phyloP scores from a whole-genome alignment of 768 basidiomycete genomes.

The Russula compacta region DNA sequence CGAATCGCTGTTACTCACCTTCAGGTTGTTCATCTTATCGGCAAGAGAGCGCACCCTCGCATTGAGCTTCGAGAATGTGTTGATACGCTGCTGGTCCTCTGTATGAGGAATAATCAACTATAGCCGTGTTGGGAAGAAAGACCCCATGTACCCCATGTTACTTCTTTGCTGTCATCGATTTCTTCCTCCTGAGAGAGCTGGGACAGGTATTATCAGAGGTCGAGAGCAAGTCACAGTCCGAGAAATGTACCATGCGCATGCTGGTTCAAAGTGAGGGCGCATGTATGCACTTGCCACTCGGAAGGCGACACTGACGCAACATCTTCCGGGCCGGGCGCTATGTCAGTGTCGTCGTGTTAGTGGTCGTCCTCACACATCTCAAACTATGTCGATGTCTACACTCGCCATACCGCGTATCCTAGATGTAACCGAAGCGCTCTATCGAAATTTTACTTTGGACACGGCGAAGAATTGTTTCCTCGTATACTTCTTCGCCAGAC shows the following conservation, averaged over 20 bases:
- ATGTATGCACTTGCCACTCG: not conserved
- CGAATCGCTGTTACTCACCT: constrained; percentile 39
- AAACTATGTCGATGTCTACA: constrained; percentile 6
- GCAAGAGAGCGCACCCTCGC: constrained; percentile 63
- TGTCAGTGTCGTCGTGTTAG: not conserved
- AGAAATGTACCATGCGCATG: constrained; percentile 46
- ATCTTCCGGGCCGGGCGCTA: not conserved
- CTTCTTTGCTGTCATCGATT: constrained; percentile 62
- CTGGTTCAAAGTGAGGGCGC: constrained; percentile 21
- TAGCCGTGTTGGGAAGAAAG: not conserved
- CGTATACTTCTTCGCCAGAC: constrained; percentile 46
- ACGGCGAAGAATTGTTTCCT: constrained; percentile 48
- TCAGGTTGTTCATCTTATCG: constrained; percentile 61
- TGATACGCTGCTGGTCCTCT: constrained; percentile 86
- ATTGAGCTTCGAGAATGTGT: constrained; percentile 85
- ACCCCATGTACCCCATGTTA: constrained; percentile 65
- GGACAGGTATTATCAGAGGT: not conserved
- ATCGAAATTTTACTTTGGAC: constrained; percentile 26
- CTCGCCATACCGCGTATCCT: constrained; percentile 10
- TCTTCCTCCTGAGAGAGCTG: constrained; percentile 75
- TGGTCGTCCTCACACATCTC: too few relatives aligned
- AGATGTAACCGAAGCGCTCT: constrained; percentile 1
- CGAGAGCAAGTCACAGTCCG: not conserved
- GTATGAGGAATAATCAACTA: not conserved
- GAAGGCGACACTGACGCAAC: too few relatives aligned